Evolutionary conservation across 768 basidiomycete species (phyloP), one percentile per base, ranked within the genome.

Genomic region (Kwoniella botswanensis): DNA sequence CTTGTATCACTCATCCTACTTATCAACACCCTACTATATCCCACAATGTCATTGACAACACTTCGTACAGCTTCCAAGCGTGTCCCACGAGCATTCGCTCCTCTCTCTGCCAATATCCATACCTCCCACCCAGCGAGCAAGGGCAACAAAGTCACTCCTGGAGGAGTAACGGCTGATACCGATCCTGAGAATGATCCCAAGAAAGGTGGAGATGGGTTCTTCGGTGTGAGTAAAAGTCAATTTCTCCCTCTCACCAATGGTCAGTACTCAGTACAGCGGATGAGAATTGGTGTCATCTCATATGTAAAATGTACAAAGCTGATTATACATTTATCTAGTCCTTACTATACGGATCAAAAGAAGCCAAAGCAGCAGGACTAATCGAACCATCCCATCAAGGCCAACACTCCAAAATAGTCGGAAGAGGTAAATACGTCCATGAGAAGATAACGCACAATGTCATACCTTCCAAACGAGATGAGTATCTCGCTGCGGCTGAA

Each of bases 401-500:
- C 67, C 92, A 95, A 79, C 94, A 98, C 82, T 94, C 93, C 2
- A 88, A 89, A 76, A 85, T 95, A 9, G 91, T 99, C 52, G 96
- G 93, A 43, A 86, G 96, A 69, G 93, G 94, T 57, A 98, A 98
- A 74, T 79, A 77, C 68, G 74, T 79, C 43, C 78, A 81, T 22
- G 81, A 98, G 92, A 90, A 79, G 50, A 74, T 82, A 29, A 80
- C 80, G 43, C 97, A 99, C 85, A 88, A 86, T 69, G 92, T 98
- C 74, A 91, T 89, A 80, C 94, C 95, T 13, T 89, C 91, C 73
- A 88, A 88, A 71, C 86, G 89, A 42, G 89, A 91, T 55, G 90
- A 91, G 74, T 99, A 99, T 84, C 93, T 93, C 86, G 86, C 88
- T 72, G 92, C 93, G 61, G 93, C 95, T 17, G 92, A 93, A 83